Conservation (phyloP, 2,329 filamentous ascomycete genomes). For the Fusarium foetens region DNA sequence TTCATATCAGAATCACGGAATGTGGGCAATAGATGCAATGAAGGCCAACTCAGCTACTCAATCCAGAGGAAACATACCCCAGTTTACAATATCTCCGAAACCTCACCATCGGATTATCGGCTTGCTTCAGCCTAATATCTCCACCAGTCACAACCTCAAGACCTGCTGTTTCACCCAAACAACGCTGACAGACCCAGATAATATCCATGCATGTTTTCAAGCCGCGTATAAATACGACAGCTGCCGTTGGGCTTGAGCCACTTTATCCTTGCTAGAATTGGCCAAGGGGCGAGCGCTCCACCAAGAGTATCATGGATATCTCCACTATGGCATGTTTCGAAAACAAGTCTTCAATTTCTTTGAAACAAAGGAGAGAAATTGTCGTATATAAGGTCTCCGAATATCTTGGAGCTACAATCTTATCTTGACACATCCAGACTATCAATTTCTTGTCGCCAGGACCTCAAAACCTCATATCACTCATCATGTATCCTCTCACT, state of each 20-base stretch:
- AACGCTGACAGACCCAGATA: background rate
- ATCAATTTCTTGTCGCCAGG: background rate
- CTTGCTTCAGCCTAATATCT: background rate
- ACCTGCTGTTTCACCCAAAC: constrained; percentile 1
- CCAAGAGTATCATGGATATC: background rate
- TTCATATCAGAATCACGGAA: background rate
- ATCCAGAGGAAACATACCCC: constrained; percentile 1
- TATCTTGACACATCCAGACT: background rate
- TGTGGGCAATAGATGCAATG: background rate
- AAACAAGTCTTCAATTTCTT: constrained; percentile 20
- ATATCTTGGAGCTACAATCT: background rate
- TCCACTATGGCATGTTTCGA: constrained; percentile 25
- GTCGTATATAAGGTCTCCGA: constrained; percentile 11
- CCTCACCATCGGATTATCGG: background rate
- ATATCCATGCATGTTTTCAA: background rate
- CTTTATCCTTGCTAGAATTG: constrained; percentile 11
- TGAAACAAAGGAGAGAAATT: constrained; percentile 15
- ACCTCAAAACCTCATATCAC: background rate
- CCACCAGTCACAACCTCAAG: constrained; percentile 16
- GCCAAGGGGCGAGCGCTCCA: constrained; percentile 10
- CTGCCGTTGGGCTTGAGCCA: background rate
- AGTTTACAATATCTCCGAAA: background rate
- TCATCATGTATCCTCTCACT: constrained; percentile 36
- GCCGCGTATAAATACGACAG: background rate
- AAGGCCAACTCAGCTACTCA: background rate